A percentile compares a stretch with the other conserved stretches of the same genome.
phyloP scores from a whole-genome alignment of 805 yeast species.

The Candida maris region DNA sequence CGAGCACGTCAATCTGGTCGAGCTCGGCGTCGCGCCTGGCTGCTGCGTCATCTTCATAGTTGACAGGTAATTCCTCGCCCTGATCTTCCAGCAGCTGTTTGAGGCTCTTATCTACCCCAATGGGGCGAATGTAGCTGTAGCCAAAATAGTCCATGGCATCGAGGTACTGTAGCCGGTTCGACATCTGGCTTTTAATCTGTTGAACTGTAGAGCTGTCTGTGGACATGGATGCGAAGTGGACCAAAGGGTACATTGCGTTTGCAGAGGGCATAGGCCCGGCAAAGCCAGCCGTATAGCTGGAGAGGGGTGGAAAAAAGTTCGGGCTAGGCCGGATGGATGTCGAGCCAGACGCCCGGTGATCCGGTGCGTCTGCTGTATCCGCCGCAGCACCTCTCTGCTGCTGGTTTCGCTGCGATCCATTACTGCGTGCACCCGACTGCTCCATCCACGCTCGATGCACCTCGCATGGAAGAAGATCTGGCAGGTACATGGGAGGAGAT shows the following conservation, averaged over 20 bases:
- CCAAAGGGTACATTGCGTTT: constrained; percentile 24
- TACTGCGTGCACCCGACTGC: constrained; percentile 9
- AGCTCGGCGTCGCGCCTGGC: constrained; percentile 12
- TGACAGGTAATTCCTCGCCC: constrained; percentile 19
- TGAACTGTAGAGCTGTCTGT: constrained; percentile 17
- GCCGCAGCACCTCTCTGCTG: background rate
- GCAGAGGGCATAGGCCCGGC: constrained; percentile 30
- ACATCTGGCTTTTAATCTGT: constrained; percentile 18
- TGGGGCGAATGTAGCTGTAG: constrained; percentile 47
- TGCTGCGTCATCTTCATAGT: constrained; percentile 19
- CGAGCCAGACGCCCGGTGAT: background rate
- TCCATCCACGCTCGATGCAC: constrained; percentile 43
- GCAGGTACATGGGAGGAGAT: constrained; percentile 57
- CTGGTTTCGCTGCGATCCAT: constrained; percentile 1
- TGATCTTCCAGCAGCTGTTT: constrained; percentile 28
- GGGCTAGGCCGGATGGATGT: constrained; percentile 6
- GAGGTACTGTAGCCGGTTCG: constrained; percentile 24
- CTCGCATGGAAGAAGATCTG: constrained; percentile 43
- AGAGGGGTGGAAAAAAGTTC: constrained; percentile 48
- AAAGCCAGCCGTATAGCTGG: constrained; percentile 50
- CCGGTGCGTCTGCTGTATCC: background rate
- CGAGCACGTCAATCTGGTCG: constrained; percentile 21
- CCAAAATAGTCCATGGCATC: constrained; percentile 43
- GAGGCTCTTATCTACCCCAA: constrained; percentile 59
- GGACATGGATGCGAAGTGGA: constrained; percentile 19